A percentile compares a stretch with the other conserved stretches of the same genome.
Conservation (phyloP, 371 early-diverging fungal species). For the Mortierella sp. region DNA sequence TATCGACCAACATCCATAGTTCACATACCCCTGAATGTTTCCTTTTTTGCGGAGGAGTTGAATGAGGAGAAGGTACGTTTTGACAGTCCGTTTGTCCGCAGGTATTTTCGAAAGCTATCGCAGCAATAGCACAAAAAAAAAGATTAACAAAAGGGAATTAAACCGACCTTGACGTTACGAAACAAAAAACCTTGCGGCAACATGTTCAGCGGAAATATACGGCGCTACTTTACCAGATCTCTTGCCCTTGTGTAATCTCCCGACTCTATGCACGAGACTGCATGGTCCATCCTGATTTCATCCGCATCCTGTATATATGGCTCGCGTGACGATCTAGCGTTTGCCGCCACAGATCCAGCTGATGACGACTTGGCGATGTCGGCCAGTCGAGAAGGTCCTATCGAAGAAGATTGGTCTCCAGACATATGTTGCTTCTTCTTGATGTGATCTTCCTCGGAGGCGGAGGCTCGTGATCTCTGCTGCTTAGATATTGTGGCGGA, state of each 20-base stretch:
- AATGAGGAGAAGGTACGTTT: slow-evolving; percentile 31
- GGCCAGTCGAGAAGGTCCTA: background rate
- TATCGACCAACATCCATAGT: too few relatives aligned
- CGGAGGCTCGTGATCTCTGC: background rate
- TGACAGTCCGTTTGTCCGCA: slow-evolving; percentile 20
- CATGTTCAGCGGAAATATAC: background rate
- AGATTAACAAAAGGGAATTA: background rate
- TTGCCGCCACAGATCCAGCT: background rate
- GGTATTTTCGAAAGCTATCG: slow-evolving; percentile 34
- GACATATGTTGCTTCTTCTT: slow-evolving; percentile 4
- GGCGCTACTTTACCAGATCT: slow-evolving; percentile 20
- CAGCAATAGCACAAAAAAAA: background rate
- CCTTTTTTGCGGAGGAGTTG: slow-evolving; percentile 17
- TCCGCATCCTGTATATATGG: background rate
- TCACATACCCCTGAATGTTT: slow-evolving; percentile 12
- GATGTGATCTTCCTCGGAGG: background rate
- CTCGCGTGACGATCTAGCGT: background rate
- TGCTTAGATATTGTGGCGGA: background rate
- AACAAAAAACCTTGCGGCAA: background rate
- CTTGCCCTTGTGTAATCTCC: slow-evolving; percentile 22
- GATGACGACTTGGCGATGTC: background rate
- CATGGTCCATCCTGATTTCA: slow-evolving; percentile 16
- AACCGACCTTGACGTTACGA: background rate
- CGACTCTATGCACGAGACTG: slow-evolving; percentile 17
- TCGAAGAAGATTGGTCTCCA: background rate